Percentiles rank a stretch among this genome's conserved stretches.
phyloP scores from a whole-genome alignment of 768 basidiomycete species.

The Mrakia frigida region DNA sequence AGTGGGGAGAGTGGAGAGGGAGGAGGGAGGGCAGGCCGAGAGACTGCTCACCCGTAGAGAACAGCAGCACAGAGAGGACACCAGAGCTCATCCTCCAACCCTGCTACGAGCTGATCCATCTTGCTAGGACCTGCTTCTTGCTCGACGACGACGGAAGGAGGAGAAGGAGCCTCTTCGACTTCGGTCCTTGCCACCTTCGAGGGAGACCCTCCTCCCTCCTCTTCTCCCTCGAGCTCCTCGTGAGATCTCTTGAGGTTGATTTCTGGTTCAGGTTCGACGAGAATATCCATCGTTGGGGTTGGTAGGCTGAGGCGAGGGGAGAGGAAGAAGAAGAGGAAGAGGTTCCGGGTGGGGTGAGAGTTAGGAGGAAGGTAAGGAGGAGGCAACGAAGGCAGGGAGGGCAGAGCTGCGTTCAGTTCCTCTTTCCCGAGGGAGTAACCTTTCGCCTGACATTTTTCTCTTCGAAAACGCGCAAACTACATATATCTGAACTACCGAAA shows the following conservation, averaged over 20 bases:
- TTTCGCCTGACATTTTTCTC: no score
- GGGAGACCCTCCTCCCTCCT: neutral
- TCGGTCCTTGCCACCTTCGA: neutral
- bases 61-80: conserved; percentile 24
- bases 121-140: neutral
- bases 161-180: neutral
- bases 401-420: no score
- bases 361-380: neutral
- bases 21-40: neutral
- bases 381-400: no score
- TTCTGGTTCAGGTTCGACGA: neutral
- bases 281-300: neutral
- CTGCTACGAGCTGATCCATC: conserved; percentile 13
- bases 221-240: neutral
- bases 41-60: conserved; percentile 18
- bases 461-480: neutral
- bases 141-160: neutral
- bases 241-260: neutral
- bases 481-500: neutral
- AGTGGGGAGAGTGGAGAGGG: neutral
- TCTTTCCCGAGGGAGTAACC: no score
- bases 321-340: neutral
- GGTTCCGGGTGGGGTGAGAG: neutral
- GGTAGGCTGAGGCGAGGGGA: neutral
- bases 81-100: conserved; percentile 21